Conservation (phyloP, 768 basidiomycete species). For the Termitomyces sp. region DNA sequence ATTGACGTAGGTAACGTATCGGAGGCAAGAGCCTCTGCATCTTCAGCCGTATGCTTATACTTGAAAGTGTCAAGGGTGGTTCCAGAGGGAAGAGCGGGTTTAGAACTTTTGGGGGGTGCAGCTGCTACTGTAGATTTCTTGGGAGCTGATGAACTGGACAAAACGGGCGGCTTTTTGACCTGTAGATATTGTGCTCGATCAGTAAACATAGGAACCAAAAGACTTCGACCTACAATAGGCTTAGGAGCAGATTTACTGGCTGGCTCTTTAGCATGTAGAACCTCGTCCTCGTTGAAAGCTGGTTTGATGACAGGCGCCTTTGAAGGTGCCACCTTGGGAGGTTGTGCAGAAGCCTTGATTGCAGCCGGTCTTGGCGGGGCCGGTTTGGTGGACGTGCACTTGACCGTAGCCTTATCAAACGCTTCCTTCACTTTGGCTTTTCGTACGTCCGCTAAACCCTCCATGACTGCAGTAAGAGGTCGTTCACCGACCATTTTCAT, state of each 20-base stretch:
- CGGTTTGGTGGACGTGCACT: conserved; percentile 67
- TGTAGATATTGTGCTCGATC: conserved; percentile 19
- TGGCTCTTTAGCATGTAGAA: conserved; percentile 36
- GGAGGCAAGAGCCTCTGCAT: conserved; percentile 78
- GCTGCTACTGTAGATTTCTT: conserved; percentile 45
- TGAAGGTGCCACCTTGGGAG: conserved; percentile 22
- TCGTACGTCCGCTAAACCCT: conserved; percentile 80
- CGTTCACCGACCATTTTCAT: conserved; percentile 98
- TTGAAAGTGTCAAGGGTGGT: conserved; percentile 79
- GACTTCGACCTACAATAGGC: conserved; percentile 33
- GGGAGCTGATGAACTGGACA: conserved; percentile 27
- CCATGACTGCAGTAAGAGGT: conserved; percentile 82
- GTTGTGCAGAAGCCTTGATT: conserved; percentile 30
- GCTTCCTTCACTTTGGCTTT: conserved; percentile 94
- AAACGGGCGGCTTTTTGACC: conserved; percentile 50
- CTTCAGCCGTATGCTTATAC: conserved; percentile 88
- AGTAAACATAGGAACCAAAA: conserved; percentile 1
- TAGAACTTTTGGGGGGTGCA: conserved; percentile 37
- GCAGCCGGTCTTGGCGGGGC: conserved; percentile 49
- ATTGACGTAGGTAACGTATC: conserved; percentile 71
- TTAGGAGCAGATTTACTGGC: conserved; percentile 50
- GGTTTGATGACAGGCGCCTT: conserved; percentile 12
- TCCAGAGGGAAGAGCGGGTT: conserved; percentile 45
- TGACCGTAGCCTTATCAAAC: conserved; percentile 88
- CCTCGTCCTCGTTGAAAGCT: conserved; percentile 14